These are phyloP conservation scores for Chloroidium sp. DNA, from an alignment of 163 green algal species.

Conservation along the genomic window DNA sequence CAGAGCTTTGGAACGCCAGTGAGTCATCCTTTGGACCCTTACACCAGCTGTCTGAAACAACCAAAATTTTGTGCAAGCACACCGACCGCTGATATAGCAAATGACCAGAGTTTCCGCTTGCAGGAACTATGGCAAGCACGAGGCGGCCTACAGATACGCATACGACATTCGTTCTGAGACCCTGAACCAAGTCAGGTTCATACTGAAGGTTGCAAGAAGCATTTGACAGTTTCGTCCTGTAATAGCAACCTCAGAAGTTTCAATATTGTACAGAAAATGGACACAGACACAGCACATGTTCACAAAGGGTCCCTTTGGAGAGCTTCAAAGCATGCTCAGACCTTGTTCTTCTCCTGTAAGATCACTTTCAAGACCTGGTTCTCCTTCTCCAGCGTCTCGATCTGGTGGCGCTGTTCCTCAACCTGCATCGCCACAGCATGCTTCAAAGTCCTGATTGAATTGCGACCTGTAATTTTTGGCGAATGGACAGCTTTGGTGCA, in stretches of 20 bases:
- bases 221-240: not conserved
- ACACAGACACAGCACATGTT: not conserved
- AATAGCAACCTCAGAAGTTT: not conserved
- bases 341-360: not conserved
- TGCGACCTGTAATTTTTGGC: no score
- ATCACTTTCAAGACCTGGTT: conserved; percentile 11
- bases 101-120: not conserved
- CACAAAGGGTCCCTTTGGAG: not conserved
- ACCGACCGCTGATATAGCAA: not conserved
- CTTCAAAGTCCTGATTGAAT: no score
- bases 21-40: no score
- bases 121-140: not conserved
- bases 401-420: conserved; percentile 3
- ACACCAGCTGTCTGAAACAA: not conserved
- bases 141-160: not conserved
- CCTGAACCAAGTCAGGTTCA: not conserved
- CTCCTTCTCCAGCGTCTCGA: conserved; percentile 10
- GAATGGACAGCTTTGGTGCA: no score
- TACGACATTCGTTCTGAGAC: not conserved
- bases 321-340: not conserved
- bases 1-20: not conserved
- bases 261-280: not conserved
- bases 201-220: not conserved
- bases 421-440: not conserved
- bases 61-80: not conserved